Evolutionary conservation across 768 basidiomycete genomes (phyloP).

Genomic region (Amanita molliuscula): DNA sequence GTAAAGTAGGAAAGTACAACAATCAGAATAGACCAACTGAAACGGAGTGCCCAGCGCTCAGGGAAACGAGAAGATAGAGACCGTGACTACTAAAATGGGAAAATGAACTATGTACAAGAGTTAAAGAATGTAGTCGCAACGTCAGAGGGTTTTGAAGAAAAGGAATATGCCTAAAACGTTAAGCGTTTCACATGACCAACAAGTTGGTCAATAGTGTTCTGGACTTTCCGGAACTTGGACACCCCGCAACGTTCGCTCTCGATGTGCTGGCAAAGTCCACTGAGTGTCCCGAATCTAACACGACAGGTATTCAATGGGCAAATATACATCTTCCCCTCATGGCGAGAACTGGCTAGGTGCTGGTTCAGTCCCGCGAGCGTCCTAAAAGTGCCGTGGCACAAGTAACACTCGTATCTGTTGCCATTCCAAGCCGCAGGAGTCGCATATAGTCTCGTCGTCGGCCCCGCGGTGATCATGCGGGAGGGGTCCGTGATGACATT

Average conservation of each 20-base stretch:
- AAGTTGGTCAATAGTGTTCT: conserved; percentile 27
- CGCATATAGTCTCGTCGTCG: conserved; percentile 23
- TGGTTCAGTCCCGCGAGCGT: conserved; percentile 41
- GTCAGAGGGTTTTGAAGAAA: no score
- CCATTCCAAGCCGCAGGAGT: conserved; percentile 33
- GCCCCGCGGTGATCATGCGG: conserved; percentile 33
- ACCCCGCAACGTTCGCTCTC: conserved; percentile 47
- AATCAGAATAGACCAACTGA: no score
- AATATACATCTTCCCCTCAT: conserved; percentile 38
- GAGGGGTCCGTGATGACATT: conserved; percentile 46
- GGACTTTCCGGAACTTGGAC: conserved; percentile 28
- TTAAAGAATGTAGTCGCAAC: no score
- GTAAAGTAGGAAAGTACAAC: no score
- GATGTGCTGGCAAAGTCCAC: conserved; percentile 52
- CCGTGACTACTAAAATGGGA: no score
- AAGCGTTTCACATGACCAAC: conserved; percentile 14
- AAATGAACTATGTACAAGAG: no score
- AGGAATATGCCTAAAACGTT: conserved; percentile 3
- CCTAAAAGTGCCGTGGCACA: conserved; percentile 15
- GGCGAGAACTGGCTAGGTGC: conserved; percentile 57
- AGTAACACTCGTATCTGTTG: conserved; percentile 39
- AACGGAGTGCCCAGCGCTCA: no score
- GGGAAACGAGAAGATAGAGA: no score
- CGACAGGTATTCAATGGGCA: conserved; percentile 43
- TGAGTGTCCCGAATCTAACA: conserved; percentile 36